Evolutionary conservation across 108 stramenopile species (phyloP).

Genomic region (Chaetoceros tenuissimus): DNA sequence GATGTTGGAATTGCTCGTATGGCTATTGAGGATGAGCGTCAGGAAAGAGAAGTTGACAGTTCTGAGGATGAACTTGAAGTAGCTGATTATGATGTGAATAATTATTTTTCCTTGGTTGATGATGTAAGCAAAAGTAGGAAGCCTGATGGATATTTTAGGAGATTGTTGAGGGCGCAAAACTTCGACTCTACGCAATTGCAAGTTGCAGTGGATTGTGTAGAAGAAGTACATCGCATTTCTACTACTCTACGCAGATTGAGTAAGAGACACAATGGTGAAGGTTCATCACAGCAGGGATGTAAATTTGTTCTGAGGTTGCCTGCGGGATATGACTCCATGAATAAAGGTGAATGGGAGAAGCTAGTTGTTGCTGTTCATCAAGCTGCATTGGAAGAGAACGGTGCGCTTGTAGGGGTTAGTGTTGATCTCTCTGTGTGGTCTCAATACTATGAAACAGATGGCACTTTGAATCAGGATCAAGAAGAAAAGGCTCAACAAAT

Average conservation of each 20-base stretch:
- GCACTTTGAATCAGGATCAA: background rate
- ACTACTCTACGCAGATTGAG: slow-evolving; percentile 3
- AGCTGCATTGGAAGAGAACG: background rate
- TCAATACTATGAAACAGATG: background rate
- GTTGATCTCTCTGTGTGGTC: background rate
- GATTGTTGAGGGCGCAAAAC: slow-evolving; percentile 1
- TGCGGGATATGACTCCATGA: background rate
- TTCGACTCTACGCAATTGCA: background rate
- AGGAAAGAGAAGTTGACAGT: background rate
- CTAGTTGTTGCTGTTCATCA: slow-evolving; percentile 1
- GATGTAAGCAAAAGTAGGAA: slow-evolving; percentile 17
- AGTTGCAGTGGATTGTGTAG: slow-evolving; percentile 17
- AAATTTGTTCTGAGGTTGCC: background rate
- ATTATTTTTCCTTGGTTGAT: slow-evolving; percentile 12
- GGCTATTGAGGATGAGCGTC: slow-evolving; percentile 11
- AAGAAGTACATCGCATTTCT: slow-evolving; percentile 18
- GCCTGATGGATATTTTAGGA: slow-evolving; percentile 27
- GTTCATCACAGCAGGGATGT: background rate
- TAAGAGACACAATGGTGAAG: background rate
- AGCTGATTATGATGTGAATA: background rate
- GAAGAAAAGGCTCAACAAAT: background rate
- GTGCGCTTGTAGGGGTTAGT: background rate
- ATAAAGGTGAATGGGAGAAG: background rate
- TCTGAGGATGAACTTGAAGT: background rate
- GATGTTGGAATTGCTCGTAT: slow-evolving; percentile 11